phyloP scores from a whole-genome alignment of 228 moss, liverwort and hornwort genomes.

The Sphagnum fallax region DNA sequence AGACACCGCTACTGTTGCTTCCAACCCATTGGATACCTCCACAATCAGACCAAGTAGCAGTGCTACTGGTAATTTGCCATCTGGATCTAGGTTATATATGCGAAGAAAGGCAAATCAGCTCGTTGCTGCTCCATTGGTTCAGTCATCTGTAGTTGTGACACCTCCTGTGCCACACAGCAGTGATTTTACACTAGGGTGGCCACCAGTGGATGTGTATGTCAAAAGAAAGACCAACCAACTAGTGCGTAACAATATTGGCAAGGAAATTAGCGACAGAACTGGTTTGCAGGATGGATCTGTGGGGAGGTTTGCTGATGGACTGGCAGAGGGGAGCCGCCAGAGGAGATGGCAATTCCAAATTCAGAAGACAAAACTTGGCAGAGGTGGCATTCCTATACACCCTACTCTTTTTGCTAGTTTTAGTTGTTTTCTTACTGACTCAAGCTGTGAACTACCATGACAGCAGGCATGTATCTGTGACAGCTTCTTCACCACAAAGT shows the following conservation, averaged over 20 bases:
- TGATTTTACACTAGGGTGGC: constrained; percentile 12
- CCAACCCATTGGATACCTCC: constrained; percentile 5
- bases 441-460: too few species aligned
- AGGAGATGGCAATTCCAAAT: constrained; percentile 19
- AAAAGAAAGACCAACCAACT: constrained; percentile 73
- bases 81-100: constrained; percentile 40
- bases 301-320: constrained; percentile 7
- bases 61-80: constrained; percentile 12
- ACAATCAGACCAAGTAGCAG: neutral
- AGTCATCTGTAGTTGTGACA: constrained; percentile 14
- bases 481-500: too few species aligned
- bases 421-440: neutral
- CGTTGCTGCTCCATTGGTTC: constrained; percentile 30
- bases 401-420: neutral
- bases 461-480: too few species aligned
- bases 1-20: constrained; percentile 4
- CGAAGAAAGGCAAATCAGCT: constrained; percentile 49
- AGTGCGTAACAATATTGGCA: constrained; percentile 37
- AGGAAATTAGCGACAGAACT: constrained; percentile 12
- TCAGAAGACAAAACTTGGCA: constrained; percentile 36
- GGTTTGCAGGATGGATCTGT: constrained; percentile 16
- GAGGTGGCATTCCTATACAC: constrained; percentile 24
- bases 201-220: constrained; percentile 30
- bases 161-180: constrained; percentile 8
- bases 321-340: constrained; percentile 17